Conservation (phyloP, 1,284 basidiomycete genomes). For the Pascua sp. region DNA sequence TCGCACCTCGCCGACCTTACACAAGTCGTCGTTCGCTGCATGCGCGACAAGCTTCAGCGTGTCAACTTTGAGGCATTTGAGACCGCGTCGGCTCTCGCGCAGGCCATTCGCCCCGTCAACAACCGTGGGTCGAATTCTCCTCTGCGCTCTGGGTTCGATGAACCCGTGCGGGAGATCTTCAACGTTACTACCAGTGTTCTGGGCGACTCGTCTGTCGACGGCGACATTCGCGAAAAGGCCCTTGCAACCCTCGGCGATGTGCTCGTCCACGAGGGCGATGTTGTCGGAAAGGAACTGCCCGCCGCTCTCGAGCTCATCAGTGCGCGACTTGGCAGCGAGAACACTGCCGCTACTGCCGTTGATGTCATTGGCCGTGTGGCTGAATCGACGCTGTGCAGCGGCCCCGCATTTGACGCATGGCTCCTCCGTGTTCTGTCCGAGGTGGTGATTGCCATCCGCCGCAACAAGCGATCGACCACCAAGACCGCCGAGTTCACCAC, state of each 20-base stretch:
- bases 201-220: conserved; percentile 77
- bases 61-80: conserved; percentile 70
- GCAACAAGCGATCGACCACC: conserved; percentile 74
- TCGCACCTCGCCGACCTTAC: conserved; percentile 63
- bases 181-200: conserved; percentile 68
- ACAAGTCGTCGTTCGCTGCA: conserved; percentile 67
- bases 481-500: conserved; percentile 71
- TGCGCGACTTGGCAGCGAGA: conserved; percentile 63
- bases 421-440: conserved; percentile 73
- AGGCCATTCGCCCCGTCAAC: conserved; percentile 42
- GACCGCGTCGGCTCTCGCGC: conserved; percentile 52
- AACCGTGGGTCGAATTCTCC: conserved; percentile 34
- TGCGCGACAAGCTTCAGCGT: conserved; percentile 55
- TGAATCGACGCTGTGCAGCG: conserved; percentile 47
- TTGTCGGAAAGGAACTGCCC: conserved; percentile 48
- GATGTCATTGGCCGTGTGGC: conserved; percentile 52
- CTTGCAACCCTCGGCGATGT: conserved; percentile 80
- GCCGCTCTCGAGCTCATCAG: conserved; percentile 64
- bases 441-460: conserved; percentile 70
- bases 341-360: conserved; percentile 53
- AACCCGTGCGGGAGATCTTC: conserved; percentile 68
- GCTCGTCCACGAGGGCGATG: conserved; percentile 78
- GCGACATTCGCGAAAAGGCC: conserved; percentile 79
- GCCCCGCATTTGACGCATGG: conserved; percentile 62
- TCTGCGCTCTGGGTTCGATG: conserved; percentile 28